Base-by-base conservation (phyloP, 805 yeast genomes). In the Scheffersomyces coipomensis region DNA sequence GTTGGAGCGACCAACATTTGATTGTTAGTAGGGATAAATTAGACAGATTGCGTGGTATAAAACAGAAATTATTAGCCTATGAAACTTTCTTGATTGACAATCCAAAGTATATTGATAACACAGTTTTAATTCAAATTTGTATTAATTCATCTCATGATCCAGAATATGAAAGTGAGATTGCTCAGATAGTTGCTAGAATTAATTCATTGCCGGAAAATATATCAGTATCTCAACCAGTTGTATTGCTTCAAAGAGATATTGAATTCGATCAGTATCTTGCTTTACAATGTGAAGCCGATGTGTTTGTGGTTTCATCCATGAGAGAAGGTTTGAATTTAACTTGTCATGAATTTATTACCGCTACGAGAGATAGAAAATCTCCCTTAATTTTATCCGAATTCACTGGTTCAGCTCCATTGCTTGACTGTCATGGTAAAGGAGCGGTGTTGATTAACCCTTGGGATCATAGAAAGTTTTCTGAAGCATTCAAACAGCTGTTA, bases 301-400 rank as follows among this genome's bases (percentile, higher is more conserved):
- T 80, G 1, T 93, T 93, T 54, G 81, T 86, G 32, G 97, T 91
- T 2, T 82, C 95, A 8, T 86, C 96, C 1, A 77, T 91, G 73
- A 81, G 99, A 56, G 99, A 93, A 61, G 99, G 99, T 19, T 86
- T 93, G 89, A 93, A 93, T 53, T 71, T 93, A 55, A 90, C 98
- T 0, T 91, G 97, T 51, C 99, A 93, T 56, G 99, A 93, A 59
- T 93, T 85, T 58, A 76, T 89, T 30, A 83, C 83, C 39, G 86
- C 95, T 19, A 78, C 93, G 1, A 64, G 71, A 17, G 79, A 76
- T 30, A 78, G 78, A 43, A 81, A 84, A 47, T 84, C 96, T 0
- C 96, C 97, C 1, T 72, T 91, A 45, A 75, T 93, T 33, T 62
- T 93, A 39, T 86, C 96, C 27, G 99, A 93, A 60, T 93, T 93